A percentile compares a stretch with the other conserved stretches of the same genome.
Conservation (phyloP, 331 rosid genomes). For the Saraca asoca region DNA sequence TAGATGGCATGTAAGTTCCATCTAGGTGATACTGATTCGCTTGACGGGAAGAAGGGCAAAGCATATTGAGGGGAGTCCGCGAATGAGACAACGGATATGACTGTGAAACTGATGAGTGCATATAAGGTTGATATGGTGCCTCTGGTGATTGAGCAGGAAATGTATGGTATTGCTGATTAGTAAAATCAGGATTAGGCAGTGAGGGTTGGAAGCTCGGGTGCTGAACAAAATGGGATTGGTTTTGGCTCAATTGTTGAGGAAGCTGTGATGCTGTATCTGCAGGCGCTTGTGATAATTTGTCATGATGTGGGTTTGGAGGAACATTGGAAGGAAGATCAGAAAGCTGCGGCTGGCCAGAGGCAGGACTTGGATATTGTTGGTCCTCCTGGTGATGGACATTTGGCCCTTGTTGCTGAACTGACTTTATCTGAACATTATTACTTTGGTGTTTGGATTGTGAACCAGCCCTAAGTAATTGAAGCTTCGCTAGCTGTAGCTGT, state of each 20-base stretch:
- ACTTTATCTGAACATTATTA: conserved; percentile 16
- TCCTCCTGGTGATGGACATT: conserved; percentile 26
- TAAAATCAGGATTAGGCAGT: conserved; percentile 27
- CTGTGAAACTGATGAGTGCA: no score
- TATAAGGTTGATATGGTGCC: no score
- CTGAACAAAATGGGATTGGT: conserved; percentile 16
- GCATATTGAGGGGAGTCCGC: no score
- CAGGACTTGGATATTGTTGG: conserved; percentile 23
- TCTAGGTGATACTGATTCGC: no score
- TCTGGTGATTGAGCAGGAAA: no score
- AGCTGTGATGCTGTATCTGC: conserved; percentile 9
- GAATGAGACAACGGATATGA: no score
- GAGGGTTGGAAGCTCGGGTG: neutral
- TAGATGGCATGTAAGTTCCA: no score
- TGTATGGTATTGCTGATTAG: neutral
- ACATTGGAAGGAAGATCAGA: conserved; percentile 24
- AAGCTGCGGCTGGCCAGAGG: conserved; percentile 24
- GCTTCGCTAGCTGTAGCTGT: conserved; percentile 38
- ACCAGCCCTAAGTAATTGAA: conserved; percentile 30
- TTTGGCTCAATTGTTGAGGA: neutral
- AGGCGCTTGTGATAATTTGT: conserved; percentile 26
- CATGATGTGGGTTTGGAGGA: conserved; percentile 25
- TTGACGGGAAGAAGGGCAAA: no score
- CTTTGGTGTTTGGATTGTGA: conserved; percentile 29
- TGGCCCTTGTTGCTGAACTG: conserved; percentile 17